These are phyloP conservation scores for Candida tammaniensis DNA, from an alignment of 805 yeast genomes.

Conservation along the genomic window DNA sequence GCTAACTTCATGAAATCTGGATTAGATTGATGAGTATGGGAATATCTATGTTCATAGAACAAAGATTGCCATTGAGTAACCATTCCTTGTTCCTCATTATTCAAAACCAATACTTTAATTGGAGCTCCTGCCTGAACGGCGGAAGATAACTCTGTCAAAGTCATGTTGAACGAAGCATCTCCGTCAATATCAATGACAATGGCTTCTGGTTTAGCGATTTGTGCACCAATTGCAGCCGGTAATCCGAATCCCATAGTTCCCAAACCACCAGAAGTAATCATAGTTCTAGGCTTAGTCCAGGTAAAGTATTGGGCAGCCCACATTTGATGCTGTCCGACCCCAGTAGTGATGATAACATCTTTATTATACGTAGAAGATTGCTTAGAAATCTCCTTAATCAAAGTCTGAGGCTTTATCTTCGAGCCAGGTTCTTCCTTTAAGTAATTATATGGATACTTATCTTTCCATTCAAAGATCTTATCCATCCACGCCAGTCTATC, in stretches of 20 bases:
- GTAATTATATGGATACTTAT: slow-evolving; percentile 81
- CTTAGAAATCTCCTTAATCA: slow-evolving; percentile 72
- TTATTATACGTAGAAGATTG: slow-evolving; percentile 62
- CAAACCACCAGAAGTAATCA: slow-evolving; percentile 97
- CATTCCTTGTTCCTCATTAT: slow-evolving; percentile 99
- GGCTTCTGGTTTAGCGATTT: slow-evolving; percentile 92
- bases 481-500: slow-evolving; percentile 79
- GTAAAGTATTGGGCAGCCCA: slow-evolving; percentile 99
- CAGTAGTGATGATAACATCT: slow-evolving; percentile 89
- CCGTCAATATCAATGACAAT: slow-evolving; percentile 96
- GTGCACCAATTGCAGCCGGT: slow-evolving; percentile 98
- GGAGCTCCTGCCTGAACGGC: slow-evolving; percentile 95
- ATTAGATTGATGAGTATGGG: slow-evolving; percentile 96
- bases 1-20: slow-evolving; percentile 93
- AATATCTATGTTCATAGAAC: slow-evolving; percentile 93
- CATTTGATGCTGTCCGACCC: slow-evolving; percentile 99
- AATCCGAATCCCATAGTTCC: slow-evolving; percentile 99
- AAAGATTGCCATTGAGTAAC: slow-evolving; percentile 99
- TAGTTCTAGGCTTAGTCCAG: slow-evolving; percentile 88
- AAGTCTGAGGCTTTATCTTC: slow-evolving; percentile 88
- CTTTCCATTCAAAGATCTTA: slow-evolving; percentile 77
- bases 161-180: slow-evolving; percentile 99
- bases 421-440: slow-evolving; percentile 77
- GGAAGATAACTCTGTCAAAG: slow-evolving; percentile 85
- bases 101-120: slow-evolving; percentile 81